phyloP scores from a whole-genome alignment of 306 rosid genomes.

The Elaeagnus macrophylla region DNA sequence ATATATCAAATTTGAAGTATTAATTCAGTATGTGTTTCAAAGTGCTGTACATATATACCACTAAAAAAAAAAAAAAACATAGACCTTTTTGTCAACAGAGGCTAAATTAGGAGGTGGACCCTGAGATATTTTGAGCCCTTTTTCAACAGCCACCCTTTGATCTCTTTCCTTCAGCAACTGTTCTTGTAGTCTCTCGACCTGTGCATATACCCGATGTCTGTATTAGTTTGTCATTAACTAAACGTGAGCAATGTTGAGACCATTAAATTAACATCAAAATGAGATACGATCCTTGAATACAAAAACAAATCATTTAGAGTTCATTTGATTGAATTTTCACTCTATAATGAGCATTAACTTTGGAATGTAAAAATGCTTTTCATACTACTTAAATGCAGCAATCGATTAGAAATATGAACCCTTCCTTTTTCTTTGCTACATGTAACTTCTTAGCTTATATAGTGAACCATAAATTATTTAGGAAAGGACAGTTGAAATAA shows the following conservation, averaged over 20 bases:
- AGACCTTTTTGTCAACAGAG: constrained; percentile 24
- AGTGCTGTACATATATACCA: constrained; percentile 1
- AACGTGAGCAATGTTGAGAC: no score
- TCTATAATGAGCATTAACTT: no score
- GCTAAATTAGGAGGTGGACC: constrained; percentile 20
- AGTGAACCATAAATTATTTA: no score
- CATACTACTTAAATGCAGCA: no score
- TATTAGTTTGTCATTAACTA: neutral
- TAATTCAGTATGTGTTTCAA: constrained; percentile 14
- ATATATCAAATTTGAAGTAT: constrained; percentile 19
- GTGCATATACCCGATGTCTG: constrained; percentile 15
- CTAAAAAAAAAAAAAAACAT: constrained; percentile 14
- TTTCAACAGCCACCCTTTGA: constrained; percentile 37
- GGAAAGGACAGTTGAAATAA: constrained; percentile 5
- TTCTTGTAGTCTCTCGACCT: constrained; percentile 51
- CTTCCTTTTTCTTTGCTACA: no score
- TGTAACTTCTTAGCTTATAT: no score
- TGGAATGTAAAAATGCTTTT: no score
- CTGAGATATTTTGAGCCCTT: constrained; percentile 27
- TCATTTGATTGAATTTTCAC: no score
- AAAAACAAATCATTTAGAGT: no score
- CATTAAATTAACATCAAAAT: no score
- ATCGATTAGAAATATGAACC: no score
- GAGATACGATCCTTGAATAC: no score
- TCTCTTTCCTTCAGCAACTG: constrained; percentile 45